phyloP scores from a whole-genome alignment of 2,329 filamentous ascomycete genomes.

The Pseudophaeomoniella oleicola region DNA sequence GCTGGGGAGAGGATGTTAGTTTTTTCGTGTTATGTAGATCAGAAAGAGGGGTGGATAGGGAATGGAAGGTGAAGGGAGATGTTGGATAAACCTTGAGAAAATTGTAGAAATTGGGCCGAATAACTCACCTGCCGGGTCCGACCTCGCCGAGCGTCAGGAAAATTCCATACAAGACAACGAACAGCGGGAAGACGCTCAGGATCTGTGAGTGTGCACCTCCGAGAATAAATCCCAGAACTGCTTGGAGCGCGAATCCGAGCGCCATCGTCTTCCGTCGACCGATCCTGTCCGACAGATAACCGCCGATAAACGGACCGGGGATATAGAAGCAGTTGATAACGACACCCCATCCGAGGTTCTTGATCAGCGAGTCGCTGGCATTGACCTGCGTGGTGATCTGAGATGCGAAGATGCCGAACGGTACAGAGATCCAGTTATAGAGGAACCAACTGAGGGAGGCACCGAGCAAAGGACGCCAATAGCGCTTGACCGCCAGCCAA shows the following conservation, averaged over 20 bases:
- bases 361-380: slow-evolving; percentile 22
- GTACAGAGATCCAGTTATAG: slow-evolving; percentile 41
- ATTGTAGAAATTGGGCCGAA: too few relatives aligned
- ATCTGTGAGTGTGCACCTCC: slow-evolving; percentile 32
- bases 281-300: slow-evolving; percentile 33
- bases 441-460: slow-evolving; percentile 35
- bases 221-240: slow-evolving; percentile 34
- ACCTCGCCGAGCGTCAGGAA: slow-evolving; percentile 36
- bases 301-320: slow-evolving; percentile 33
- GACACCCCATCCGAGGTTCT: slow-evolving; percentile 29
- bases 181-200: slow-evolving; percentile 33
- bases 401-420: slow-evolving; percentile 40
- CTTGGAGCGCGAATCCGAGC: slow-evolving; percentile 31
- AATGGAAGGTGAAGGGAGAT: too few relatives aligned
- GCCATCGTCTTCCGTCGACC: slow-evolving; percentile 37
- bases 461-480: slow-evolving; percentile 35
- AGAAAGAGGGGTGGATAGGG: too few relatives aligned
- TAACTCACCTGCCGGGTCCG: slow-evolving; percentile 26
- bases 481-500: slow-evolving; percentile 31
- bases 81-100: too few relatives aligned
- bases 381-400: slow-evolving; percentile 34
- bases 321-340: slow-evolving; percentile 38
- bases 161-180: slow-evolving; percentile 36
- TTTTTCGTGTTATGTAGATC: too few relatives aligned
- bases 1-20: slow-evolving; percentile 15